A percentile compares a stretch with the other conserved stretches of the same genome.
phyloP scores from a whole-genome alignment of 208 protist species.

The Leishmania lainsoni region DNA sequence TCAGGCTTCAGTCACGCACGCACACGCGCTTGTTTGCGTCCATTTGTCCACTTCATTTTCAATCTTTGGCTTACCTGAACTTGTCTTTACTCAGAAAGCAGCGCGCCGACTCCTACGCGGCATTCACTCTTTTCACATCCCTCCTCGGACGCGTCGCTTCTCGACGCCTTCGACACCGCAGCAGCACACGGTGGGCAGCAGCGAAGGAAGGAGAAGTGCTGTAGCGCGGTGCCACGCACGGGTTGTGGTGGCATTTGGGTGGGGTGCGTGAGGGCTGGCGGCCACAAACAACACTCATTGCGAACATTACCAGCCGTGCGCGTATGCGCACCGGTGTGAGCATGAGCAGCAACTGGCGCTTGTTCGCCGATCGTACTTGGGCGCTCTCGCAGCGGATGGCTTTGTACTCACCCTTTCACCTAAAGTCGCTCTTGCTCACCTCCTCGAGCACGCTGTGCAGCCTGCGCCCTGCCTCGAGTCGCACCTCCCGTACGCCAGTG shows the following conservation, averaged over 20 bases:
- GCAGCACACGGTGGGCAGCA: background rate
- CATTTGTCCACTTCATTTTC: background rate
- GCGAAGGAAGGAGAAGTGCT: background rate
- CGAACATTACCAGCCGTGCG: background rate
- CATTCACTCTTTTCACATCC: background rate
- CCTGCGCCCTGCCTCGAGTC: constrained; percentile 3
- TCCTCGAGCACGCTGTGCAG: constrained; percentile 1
- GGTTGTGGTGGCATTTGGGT: background rate
- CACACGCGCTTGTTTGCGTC: background rate
- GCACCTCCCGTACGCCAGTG: background rate
- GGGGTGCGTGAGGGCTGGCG: background rate
- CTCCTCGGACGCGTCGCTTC: no score
- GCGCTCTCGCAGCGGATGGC: background rate
- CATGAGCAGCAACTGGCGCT: constrained; percentile 1
- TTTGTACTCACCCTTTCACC: background rate
- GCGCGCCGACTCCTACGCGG: background rate
- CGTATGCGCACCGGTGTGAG: background rate
- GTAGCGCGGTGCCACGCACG: background rate
- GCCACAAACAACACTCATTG: background rate
- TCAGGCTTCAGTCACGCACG: background rate
- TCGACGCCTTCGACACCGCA: background rate
- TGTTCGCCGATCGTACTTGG: background rate
- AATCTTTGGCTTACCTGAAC: background rate
- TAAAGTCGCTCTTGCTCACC: background rate
- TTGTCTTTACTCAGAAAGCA: background rate